A percentile compares a stretch with the other conserved stretches of the same genome.
Conservation (phyloP, 108 stramenopile species). For the Stephanodiscus minutulus region DNA sequence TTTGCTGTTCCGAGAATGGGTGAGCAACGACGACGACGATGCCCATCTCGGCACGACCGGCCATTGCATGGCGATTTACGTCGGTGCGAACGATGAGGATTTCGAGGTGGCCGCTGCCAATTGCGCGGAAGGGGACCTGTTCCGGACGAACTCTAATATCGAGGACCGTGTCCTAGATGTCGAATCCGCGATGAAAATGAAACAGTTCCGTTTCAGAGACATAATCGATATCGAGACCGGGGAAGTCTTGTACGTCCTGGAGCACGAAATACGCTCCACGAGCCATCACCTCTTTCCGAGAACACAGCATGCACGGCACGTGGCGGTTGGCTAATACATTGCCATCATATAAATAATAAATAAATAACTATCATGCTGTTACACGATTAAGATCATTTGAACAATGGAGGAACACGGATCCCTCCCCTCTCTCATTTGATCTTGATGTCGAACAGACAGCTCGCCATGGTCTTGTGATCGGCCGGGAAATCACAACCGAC, state of each 20-base stretch:
- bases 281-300: slow-evolving; percentile 53
- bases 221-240: slow-evolving; percentile 63
- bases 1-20: slow-evolving; percentile 44
- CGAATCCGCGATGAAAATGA: slow-evolving; percentile 35
- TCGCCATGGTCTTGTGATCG: slow-evolving; percentile 87
- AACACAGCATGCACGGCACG: no score
- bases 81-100: slow-evolving; percentile 43
- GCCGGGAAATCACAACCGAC: slow-evolving; percentile 92
- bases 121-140: slow-evolving; percentile 30
- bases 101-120: slow-evolving; percentile 50
- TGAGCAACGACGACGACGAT: neutral
- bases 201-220: slow-evolving; percentile 69
- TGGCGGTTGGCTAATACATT: neutral
- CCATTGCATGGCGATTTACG: slow-evolving; percentile 59
- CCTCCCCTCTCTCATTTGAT: slow-evolving; percentile 63
- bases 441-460: slow-evolving; percentile 92
- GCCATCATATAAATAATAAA: neutral
- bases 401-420: neutral
- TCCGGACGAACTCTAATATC: slow-evolving; percentile 62
- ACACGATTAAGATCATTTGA: neutral
- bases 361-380: no score
- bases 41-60: slow-evolving; percentile 39
- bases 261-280: slow-evolving; percentile 67
- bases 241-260: slow-evolving; percentile 52
- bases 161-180: slow-evolving; percentile 36